These are phyloP conservation scores for Glarea lozoyensis DNA, from an alignment of 495 filamentous ascomycete genomes.

Conservation along the genomic window DNA sequence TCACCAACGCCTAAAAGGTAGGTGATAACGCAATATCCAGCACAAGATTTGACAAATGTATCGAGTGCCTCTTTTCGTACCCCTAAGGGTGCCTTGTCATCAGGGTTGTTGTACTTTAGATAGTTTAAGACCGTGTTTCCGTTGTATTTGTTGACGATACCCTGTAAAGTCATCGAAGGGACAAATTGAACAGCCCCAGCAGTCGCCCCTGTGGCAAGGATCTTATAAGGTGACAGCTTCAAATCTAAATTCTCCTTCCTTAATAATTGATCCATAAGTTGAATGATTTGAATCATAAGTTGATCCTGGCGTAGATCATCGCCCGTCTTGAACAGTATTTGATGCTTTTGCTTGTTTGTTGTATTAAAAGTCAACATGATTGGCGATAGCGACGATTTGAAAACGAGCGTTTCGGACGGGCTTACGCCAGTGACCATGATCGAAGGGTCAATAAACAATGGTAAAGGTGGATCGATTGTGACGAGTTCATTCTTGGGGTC, in stretches of 20 bases:
- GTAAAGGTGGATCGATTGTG: conserved; percentile 75
- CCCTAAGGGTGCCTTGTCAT: conserved; percentile 70
- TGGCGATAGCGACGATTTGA: conserved; percentile 89
- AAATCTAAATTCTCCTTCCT: conserved; percentile 96
- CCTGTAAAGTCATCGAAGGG: conserved; percentile 71
- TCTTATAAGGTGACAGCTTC: conserved; percentile 90
- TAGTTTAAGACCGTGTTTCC: conserved; percentile 68
- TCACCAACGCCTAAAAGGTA: conserved; percentile 98
- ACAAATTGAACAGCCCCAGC: conserved; percentile 92
- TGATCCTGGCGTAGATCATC: conserved; percentile 97
- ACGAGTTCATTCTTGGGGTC: conserved; percentile 86
- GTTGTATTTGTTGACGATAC: conserved; percentile 72
- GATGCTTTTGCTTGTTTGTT: conserved; percentile 63
- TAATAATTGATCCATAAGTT: conserved; percentile 92
- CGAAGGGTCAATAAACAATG: conserved; percentile 81
- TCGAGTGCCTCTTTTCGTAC: conserved; percentile 91
- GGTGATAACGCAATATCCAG: conserved; percentile 97
- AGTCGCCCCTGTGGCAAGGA: conserved; percentile 81
- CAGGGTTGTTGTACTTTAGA: conserved; percentile 83
- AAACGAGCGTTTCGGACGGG: conserved; percentile 81
- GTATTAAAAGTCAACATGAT: conserved; percentile 90
- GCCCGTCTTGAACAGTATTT: conserved; percentile 93
- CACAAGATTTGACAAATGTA: conserved; percentile 90
- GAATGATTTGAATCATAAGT: conserved; percentile 96
- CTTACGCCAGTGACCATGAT: conserved; percentile 68